These are phyloP conservation scores for Tetracladium maxilliforme DNA, from an alignment of 2,329 filamentous ascomycete genomes.

Conservation along the genomic window DNA sequence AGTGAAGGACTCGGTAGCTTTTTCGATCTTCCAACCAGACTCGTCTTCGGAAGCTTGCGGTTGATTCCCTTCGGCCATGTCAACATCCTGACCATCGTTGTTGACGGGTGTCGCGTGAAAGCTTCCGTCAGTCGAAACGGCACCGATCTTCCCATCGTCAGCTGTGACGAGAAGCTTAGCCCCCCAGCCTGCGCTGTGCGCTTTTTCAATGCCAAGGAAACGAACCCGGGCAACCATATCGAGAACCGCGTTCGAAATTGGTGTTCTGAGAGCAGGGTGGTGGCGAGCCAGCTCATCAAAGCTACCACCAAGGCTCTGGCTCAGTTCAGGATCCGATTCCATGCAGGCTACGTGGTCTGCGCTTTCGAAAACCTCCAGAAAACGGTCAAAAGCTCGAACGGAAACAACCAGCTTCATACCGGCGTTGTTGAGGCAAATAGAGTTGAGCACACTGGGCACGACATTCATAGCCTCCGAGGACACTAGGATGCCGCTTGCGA, in stretches of 20 bases:
- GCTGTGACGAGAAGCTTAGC: constrained; percentile 59
- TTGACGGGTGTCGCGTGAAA: no score
- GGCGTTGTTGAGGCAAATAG: constrained; percentile 79
- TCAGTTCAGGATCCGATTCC: constrained; percentile 57
- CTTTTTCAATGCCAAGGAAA: constrained; percentile 56
- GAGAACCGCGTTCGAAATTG: constrained; percentile 73
- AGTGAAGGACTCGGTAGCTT: no score
- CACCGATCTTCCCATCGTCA: constrained; percentile 38
- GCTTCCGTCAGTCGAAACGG: no score
- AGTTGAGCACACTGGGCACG: constrained; percentile 78
- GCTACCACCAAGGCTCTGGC: constrained; percentile 60
- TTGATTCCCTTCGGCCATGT: no score
- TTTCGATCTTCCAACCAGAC: no score
- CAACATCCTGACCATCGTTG: no score
- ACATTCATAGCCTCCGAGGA: constrained; percentile 77
- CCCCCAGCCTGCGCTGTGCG: constrained; percentile 56
- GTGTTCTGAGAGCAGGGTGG: constrained; percentile 67
- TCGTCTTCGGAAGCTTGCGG: no score
- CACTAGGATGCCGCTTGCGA: constrained; percentile 67
- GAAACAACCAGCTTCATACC: constrained; percentile 79
- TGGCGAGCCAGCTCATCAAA: constrained; percentile 94
- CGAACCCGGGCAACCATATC: constrained; percentile 78
- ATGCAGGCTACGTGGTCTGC: constrained; percentile 76
- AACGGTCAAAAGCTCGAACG: constrained; percentile 70
- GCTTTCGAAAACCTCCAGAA: constrained; percentile 94